These are phyloP conservation scores for Aleurites moluccanus DNA, from an alignment of 441 rosid species.

Conservation along the genomic window DNA sequence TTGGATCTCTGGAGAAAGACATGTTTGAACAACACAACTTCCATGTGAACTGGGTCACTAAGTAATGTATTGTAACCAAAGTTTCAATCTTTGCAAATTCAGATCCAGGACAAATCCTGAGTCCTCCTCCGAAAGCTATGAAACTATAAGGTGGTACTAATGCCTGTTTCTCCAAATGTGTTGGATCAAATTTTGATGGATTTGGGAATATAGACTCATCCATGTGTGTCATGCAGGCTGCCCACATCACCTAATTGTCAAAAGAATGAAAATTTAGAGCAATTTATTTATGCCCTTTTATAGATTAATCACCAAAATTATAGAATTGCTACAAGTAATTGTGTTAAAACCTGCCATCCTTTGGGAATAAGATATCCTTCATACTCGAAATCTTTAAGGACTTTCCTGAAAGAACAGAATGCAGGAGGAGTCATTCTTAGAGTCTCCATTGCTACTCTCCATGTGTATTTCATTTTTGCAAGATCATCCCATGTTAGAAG, in stretches of 20 bases:
- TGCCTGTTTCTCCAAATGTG: slow-evolving; percentile 27
- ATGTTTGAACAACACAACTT: slow-evolving; percentile 8
- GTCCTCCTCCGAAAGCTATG: slow-evolving; percentile 38
- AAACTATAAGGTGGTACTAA: slow-evolving; percentile 22
- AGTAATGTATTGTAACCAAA: slow-evolving; percentile 26
- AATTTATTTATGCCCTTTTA: too few relatives aligned
- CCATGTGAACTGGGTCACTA: slow-evolving; percentile 34
- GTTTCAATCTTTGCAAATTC: slow-evolving; percentile 45
- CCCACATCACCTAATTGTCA: slow-evolving; percentile 22
- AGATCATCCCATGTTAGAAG: slow-evolving; percentile 33
- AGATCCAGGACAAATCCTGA: slow-evolving; percentile 33
- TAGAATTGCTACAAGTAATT: not conserved
- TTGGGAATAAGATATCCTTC: slow-evolving; percentile 32
- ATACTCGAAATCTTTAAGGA: slow-evolving; percentile 28
- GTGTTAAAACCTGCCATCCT: slow-evolving; percentile 34
- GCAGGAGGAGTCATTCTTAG: slow-evolving; percentile 35
- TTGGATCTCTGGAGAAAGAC: slow-evolving; percentile 21
- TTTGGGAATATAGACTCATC: slow-evolving; percentile 25
- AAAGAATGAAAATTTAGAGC: not conserved
- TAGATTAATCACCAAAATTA: not conserved
- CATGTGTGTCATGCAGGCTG: slow-evolving; percentile 30
- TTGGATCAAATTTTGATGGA: slow-evolving; percentile 30
- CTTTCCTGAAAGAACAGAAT: slow-evolving; percentile 23
- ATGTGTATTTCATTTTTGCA: slow-evolving; percentile 33
- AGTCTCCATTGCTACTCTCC: slow-evolving; percentile 38